Conservation (phyloP, 2,329 filamentous ascomycete species). For the Epichloe festucae region DNA sequence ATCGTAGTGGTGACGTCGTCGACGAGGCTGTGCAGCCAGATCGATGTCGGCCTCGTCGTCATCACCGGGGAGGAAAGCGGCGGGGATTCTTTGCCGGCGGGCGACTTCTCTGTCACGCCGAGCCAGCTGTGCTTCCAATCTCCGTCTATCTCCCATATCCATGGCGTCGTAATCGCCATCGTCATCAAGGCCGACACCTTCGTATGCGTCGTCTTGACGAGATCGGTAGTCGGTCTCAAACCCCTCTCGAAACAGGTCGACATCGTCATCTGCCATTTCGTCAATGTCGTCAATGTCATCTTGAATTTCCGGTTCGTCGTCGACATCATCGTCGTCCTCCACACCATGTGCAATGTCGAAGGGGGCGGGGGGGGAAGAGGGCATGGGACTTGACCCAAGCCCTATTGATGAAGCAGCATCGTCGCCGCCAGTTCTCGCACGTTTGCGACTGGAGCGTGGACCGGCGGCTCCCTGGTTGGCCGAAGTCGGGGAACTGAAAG, state of each 20-base stretch:
- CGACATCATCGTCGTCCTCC: slow-evolving; percentile 59
- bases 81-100: slow-evolving; percentile 52
- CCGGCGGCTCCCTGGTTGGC: slow-evolving; percentile 61
- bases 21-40: slow-evolving; percentile 70
- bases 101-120: slow-evolving; percentile 61
- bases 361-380: slow-evolving; percentile 48
- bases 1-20: slow-evolving; percentile 81
- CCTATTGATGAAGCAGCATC: slow-evolving; percentile 39
- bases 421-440: slow-evolving; percentile 37
- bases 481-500: slow-evolving; percentile 63
- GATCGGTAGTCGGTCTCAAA: slow-evolving; percentile 60
- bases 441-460: slow-evolving; percentile 39
- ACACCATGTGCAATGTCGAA: slow-evolving; percentile 52
- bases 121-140: slow-evolving; percentile 60
- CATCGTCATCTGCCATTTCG: slow-evolving; percentile 67
- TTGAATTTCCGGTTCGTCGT: slow-evolving; percentile 59
- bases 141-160: slow-evolving; percentile 51
- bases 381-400: slow-evolving; percentile 46
- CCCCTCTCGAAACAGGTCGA: slow-evolving; percentile 64
- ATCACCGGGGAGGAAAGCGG: slow-evolving; percentile 65
- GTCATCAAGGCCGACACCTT: slow-evolving; percentile 61
- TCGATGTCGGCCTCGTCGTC: slow-evolving; percentile 78
- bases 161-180: slow-evolving; percentile 62
- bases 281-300: slow-evolving; percentile 67
- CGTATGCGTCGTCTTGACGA: slow-evolving; percentile 56